Evolutionary conservation across 176 grass and related monocot genomes (phyloP).

Genomic region (Musa troglodytarum): DNA sequence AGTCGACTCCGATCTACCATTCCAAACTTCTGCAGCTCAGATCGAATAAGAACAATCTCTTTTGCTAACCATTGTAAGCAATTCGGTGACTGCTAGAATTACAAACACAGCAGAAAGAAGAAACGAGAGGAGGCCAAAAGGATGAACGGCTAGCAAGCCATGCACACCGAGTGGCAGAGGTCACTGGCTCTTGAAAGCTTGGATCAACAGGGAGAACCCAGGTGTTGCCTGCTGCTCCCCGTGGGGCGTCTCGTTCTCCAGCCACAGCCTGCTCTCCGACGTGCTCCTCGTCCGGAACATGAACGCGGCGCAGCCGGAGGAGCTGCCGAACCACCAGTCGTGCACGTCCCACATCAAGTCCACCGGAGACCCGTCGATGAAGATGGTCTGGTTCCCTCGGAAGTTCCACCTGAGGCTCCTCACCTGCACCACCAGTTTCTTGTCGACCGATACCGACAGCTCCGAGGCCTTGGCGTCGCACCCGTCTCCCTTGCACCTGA

Average conservation of each 20-base stretch:
- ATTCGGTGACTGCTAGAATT: too few species aligned
- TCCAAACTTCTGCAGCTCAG: not conserved
- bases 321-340: slow-evolving; percentile 60
- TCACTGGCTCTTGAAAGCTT: slow-evolving; percentile 30
- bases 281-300: slow-evolving; percentile 67
- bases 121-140: not conserved
- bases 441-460: slow-evolving; percentile 61
- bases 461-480: slow-evolving; percentile 35
- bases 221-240: slow-evolving; percentile 29
- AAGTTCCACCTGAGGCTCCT: slow-evolving; percentile 72
- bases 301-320: slow-evolving; percentile 48
- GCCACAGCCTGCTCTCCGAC: slow-evolving; percentile 48
- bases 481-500: slow-evolving; percentile 26
- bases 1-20: too few species aligned
- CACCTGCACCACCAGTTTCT: slow-evolving; percentile 51
- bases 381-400: slow-evolving; percentile 62
- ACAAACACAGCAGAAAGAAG: not conserved
- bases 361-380: slow-evolving; percentile 52
- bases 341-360: slow-evolving; percentile 96
- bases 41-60: not conserved
- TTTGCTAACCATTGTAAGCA: too few species aligned
- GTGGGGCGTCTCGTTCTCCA: slow-evolving; percentile 53
- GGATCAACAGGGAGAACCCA: slow-evolving; percentile 50
- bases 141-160: not conserved
- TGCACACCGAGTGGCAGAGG: not conserved